Evolutionary conservation across 2,329 filamentous ascomycete genomes (phyloP), one percentile per base, ranked within the genome.

Genomic region (Ascochyta fabae): DNA sequence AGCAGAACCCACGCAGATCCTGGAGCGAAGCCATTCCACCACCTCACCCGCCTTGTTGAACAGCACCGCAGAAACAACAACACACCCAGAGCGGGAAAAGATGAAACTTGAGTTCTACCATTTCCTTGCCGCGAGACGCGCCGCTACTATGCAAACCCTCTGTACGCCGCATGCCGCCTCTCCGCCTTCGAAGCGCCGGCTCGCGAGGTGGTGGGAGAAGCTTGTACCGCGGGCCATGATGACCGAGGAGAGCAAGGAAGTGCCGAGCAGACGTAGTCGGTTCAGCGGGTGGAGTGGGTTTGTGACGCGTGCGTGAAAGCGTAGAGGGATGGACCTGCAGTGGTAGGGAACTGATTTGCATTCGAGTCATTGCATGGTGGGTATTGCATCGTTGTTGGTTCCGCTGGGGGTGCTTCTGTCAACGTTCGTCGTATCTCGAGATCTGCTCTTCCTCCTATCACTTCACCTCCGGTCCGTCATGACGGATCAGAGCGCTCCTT

Each of bases 61-160:
- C 29, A 13, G 29, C 29, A 31, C 12, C 12, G 29, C 29, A 13
- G 29, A 31, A 31, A 3, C 29, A 31, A 31, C 2, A 5, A 6
- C 15, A 19, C 16, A 42, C 10, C 13, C 26, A 1, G 38, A 42
- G 23, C 33, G 42, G 6, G 39, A 38, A 15, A 51, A 23, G 29
- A 55, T 52, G 53, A 58, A 36, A 27, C 23, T 46, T 5, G 43
- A 57, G 2, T 57, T 62, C 36, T 60, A 48, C 10, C 47, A 52
- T 6, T 48, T 52, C 6, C 12, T 62, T 16, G 59, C 60, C 40
- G 29, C 44, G 4, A 53, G 48, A n/a, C 53, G 53, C 15, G 53
- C 36, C 34, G 27, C 48, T 19, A 47, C 36, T 26, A n/a, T 51
- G 24, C 15, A 36, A 10, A 33, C 12, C 8, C 5, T 40, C 6